phyloP scores from a whole-genome alignment of 768 basidiomycete species.

The Chalciporus chontae region DNA sequence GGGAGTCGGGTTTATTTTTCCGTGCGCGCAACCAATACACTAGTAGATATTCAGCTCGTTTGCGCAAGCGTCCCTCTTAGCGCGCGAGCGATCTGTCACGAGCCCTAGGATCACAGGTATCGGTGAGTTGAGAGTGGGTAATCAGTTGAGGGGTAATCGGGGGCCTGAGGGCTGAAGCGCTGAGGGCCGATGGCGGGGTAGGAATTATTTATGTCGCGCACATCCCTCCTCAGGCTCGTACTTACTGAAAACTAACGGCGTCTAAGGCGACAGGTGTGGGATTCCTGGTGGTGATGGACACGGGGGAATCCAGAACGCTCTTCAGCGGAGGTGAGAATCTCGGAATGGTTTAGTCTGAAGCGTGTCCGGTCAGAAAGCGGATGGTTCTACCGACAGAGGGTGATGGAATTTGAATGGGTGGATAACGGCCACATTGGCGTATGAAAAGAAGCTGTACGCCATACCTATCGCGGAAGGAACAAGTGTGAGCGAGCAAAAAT shows the following conservation, averaged over 20 bases:
- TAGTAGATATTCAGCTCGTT: background rate
- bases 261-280: slow-evolving; percentile 15
- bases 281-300: slow-evolving; percentile 8
- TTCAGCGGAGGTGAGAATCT: slow-evolving; percentile 1
- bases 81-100: background rate
- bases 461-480: background rate
- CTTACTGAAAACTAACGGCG: slow-evolving; percentile 1
- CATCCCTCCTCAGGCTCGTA: background rate
- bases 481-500: background rate
- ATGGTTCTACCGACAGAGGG: background rate
- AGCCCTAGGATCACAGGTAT: background rate
- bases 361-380: slow-evolving; percentile 3
- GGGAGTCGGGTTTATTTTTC: too few relatives aligned
- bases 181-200: too few relatives aligned
- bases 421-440: background rate
- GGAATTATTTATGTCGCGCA: background rate
- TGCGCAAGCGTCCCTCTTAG: background rate
- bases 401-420: background rate
- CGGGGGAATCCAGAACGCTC: slow-evolving; percentile 11
- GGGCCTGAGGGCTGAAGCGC: background rate
- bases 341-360: slow-evolving; percentile 16
- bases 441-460: background rate
- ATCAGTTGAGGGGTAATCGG: slow-evolving; percentile 4
- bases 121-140: background rate
- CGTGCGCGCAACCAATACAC: too few relatives aligned